Evolutionary conservation across 257 asterid species (phyloP), one percentile per base, ranked within the genome.

Genomic region (Anisodus tanguticus): DNA sequence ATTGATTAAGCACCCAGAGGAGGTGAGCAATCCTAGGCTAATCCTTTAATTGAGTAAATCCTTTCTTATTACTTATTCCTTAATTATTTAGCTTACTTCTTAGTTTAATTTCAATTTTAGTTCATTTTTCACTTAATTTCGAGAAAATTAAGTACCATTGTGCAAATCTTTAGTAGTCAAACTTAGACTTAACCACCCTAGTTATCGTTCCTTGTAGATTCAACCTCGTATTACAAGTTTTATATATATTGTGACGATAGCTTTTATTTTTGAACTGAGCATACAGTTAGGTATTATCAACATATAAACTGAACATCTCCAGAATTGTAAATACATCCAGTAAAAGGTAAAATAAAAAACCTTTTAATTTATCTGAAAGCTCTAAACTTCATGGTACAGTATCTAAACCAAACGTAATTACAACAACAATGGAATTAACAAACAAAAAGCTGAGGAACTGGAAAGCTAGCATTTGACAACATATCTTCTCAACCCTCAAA

Each of bases 361-460:
- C 43, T 49, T 47, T 26, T 49, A 74, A 6, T 11, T 74, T 59
- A 59, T 59, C 66, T n/a, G 10, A n/a, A 59, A n/a, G 11, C 66
- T 17, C 5, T 49, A 22, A 74, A 74, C 12, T 10, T 47, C 19
- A 31, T 31, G 35, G 12, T 74, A 74, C 19, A 74, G 22, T 49
- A 74, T 11, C 22, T 7, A 49, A 49, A 16, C 17, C 19, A 74
- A 31, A 74, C 41, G 12, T 22, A 16, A n/a, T 17, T 47, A 19
- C 47, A 71, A 71, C 31, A 71, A 70, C 43, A 83, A 49, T 17
- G 12, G 60, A 19, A 79, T 74, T 55, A 79, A 53, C 77, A 85
- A 87, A 87, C 86, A 85, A 90, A 92, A 92, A 86, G 88, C 68
- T 83, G 88, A 88, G 93, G 90, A 89, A 90, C 91, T 53, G 60